Conservation (phyloP, 1,139 yeast species). For the Geotrichum aggregatum region DNA sequence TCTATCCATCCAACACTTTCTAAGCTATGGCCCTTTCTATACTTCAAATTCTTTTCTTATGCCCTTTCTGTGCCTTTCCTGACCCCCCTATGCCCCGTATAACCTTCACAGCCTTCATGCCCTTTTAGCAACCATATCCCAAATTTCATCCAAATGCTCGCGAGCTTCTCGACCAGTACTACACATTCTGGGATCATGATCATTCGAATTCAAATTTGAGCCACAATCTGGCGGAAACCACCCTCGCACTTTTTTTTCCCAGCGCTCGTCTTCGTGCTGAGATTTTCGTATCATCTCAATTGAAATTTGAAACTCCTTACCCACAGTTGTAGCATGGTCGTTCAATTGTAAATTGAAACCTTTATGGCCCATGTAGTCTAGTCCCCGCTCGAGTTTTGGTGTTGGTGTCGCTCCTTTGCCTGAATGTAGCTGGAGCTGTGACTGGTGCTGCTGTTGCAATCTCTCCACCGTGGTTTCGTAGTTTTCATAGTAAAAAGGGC, state of each 20-base stretch:
- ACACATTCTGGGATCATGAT: no score
- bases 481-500: slow-evolving; percentile 4
- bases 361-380: slow-evolving; percentile 14
- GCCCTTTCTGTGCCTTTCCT: no score
- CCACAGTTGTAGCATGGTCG: slow-evolving; percentile 31
- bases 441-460: no score
- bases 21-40: no score
- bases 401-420: slow-evolving; percentile 16
- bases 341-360: no score
- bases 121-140: slow-evolving; percentile 47
- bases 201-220: no score
- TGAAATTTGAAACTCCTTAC: slow-evolving; percentile 46
- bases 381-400: slow-evolving; percentile 19
- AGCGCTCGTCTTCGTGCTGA: slow-evolving; percentile 50
- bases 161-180: no score
- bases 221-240: slow-evolving; percentile 50
- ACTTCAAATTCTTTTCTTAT: no score
- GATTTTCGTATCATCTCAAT: slow-evolving; percentile 44
- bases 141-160: slow-evolving; percentile 52
- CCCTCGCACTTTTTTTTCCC: slow-evolving; percentile 48
- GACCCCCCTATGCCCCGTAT: no score
- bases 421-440: no score
- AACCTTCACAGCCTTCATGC: no score
- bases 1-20: no score
- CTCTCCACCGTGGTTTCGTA: not conserved